phyloP scores from a whole-genome alignment of 805 yeast genomes.

The Priceomyces fermenticarens region DNA sequence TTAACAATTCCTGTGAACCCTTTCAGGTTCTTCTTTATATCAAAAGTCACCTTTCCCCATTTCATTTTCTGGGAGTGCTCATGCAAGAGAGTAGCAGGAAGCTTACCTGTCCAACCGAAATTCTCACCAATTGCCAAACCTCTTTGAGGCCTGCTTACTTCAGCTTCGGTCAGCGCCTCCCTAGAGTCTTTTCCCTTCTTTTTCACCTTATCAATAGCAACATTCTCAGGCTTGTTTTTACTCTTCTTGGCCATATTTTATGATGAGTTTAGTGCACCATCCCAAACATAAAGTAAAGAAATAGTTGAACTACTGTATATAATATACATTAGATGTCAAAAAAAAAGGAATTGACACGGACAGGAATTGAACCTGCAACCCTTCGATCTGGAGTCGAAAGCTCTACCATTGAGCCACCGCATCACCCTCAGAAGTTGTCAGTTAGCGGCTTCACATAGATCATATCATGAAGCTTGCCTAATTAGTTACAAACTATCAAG shows the following conservation, averaged over 20 bases:
- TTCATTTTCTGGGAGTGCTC: slow-evolving; percentile 85
- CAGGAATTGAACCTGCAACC: slow-evolving; percentile 83
- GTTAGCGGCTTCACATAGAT: no score
- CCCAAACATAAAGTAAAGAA: not conserved
- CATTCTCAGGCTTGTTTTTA: slow-evolving; percentile 4
- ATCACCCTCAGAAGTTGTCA: slow-evolving; percentile 12
- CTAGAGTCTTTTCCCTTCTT: slow-evolving; percentile 5
- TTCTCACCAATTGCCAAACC: slow-evolving; percentile 50
- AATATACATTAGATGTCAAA: not conserved
- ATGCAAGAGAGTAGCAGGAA: slow-evolving; percentile 81
- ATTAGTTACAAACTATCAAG: no score
- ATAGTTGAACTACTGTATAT: not conserved
- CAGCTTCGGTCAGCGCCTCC: slow-evolving; percentile 6
- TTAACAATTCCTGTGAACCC: slow-evolving; percentile 68
- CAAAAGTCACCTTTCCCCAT: slow-evolving; percentile 85
- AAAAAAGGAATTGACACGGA: slow-evolving; percentile 51
- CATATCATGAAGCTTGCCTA: no score
- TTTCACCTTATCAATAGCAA: slow-evolving; percentile 3
- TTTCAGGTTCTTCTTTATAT: slow-evolving; percentile 46
- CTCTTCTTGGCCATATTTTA: slow-evolving; percentile 5
- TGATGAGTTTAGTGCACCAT: not conserved
- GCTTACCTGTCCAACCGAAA: slow-evolving; percentile 90
- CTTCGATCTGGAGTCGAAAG: slow-evolving; percentile 51
- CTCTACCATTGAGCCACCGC: slow-evolving; percentile 34
- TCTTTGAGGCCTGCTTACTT: slow-evolving; percentile 31